Conservation (phyloP, 2,329 filamentous ascomycete genomes). For the Penicillium sp. region DNA sequence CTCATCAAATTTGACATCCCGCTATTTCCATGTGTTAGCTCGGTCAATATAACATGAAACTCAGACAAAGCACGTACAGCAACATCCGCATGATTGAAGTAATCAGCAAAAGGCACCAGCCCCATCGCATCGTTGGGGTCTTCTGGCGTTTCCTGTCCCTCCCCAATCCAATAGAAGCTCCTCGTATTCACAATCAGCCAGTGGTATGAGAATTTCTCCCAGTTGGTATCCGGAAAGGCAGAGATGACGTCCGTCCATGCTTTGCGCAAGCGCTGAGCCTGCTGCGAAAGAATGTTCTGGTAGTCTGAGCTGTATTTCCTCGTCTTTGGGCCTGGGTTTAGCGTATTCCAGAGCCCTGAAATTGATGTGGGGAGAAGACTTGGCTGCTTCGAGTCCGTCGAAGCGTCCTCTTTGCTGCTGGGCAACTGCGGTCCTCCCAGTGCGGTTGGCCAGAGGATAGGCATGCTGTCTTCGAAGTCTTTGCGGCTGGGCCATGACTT, state of each 20-base stretch:
- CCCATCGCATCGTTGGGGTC: constrained; percentile 49
- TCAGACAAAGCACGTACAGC: constrained; percentile 31
- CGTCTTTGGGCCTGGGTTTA: constrained; percentile 25
- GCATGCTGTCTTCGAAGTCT: constrained; percentile 61
- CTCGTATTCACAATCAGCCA: constrained; percentile 63
- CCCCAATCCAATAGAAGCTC: constrained; percentile 58
- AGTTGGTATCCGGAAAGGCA: constrained; percentile 46
- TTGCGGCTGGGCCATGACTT: constrained; percentile 63
- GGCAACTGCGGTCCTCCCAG: constrained; percentile 40
- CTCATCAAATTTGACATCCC: constrained; percentile 41
- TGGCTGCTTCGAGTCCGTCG: background rate
- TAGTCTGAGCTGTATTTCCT: constrained; percentile 34
- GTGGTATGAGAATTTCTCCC: constrained; percentile 52
- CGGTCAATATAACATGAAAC: background rate
- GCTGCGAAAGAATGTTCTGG: constrained; percentile 47
- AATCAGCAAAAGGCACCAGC: constrained; percentile 48
- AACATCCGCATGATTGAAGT: constrained; percentile 49
- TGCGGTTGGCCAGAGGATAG: constrained; percentile 53
- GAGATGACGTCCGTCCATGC: constrained; percentile 51
- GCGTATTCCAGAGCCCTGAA: constrained; percentile 38
- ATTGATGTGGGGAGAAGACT: constrained; percentile 39
- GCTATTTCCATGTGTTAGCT: constrained; percentile 25
- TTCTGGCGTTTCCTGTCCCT: constrained; percentile 37
- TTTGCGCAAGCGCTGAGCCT: constrained; percentile 53
- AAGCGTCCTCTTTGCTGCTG: constrained; percentile 24